Evolutionary conservation across 495 filamentous ascomycete genomes (phyloP).

Genomic region (Penicillium cinerascens): DNA sequence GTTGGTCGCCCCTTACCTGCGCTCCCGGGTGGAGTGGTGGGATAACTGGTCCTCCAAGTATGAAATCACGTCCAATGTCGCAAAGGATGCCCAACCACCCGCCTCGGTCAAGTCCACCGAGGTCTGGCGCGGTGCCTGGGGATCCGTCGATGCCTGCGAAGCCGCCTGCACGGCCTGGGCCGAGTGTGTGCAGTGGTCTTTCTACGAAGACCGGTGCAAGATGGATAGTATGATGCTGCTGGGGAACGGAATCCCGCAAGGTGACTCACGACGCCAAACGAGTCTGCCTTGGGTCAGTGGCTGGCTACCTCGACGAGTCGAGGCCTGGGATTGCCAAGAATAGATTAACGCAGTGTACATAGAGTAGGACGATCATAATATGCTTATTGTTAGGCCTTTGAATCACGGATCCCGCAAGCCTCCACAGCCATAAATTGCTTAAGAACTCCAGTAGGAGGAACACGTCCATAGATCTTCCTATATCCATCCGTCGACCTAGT

Average conservation of each 20-base stretch:
- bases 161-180: conserved; percentile 24
- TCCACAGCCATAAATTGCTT: background rate
- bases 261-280: conserved; percentile 21
- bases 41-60: conserved; percentile 25
- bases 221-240: conserved; percentile 21
- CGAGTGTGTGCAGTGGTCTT: conserved; percentile 28
- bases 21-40: conserved; percentile 21
- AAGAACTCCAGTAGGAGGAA: background rate
- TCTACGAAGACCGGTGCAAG: conserved; percentile 25
- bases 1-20: conserved; percentile 17
- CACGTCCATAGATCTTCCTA: background rate
- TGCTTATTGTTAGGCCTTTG: background rate
- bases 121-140: conserved; percentile 20
- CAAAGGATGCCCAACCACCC: conserved; percentile 12
- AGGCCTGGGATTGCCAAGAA: conserved; percentile 20
- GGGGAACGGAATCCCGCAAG: conserved; percentile 22
- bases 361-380: conserved; percentile 1
- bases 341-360: conserved; percentile 1
- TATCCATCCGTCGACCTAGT: background rate
- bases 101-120: conserved; percentile 14
- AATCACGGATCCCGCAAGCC: background rate
- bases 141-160: conserved; percentile 26
- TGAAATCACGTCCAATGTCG: conserved; percentile 24
- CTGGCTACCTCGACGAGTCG: conserved; percentile 20
- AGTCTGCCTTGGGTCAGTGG: conserved; percentile 25